These are phyloP conservation scores for Raddia distichophylla DNA, from an alignment of 176 grass and related monocot genomes.

Conservation along the genomic window DNA sequence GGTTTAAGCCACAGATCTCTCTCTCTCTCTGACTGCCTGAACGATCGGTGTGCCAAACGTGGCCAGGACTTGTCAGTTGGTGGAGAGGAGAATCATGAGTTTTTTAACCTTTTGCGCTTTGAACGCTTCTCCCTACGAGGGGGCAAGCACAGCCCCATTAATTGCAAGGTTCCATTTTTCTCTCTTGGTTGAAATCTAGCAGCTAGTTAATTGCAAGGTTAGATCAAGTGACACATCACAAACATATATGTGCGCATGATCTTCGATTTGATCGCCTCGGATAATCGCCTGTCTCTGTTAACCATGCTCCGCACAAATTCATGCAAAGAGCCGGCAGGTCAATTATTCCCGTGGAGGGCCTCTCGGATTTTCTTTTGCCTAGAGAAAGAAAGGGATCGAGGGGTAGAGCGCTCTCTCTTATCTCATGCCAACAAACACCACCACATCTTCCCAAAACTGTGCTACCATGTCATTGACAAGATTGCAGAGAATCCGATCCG, in stretches of 20 bases:
- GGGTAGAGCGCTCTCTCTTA: neutral
- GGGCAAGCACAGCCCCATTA: neutral
- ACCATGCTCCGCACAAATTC: neutral
- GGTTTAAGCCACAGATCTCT: neutral
- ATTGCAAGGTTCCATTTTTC: neutral
- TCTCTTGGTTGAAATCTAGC: neutral
- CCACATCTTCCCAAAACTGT: conserved; percentile 5
- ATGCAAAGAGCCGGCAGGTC: neutral
- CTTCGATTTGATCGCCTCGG: neutral
- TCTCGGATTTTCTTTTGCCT: too few species aligned
- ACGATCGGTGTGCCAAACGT: neutral
- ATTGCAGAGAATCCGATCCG: conserved; percentile 50
- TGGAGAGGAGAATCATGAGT: neutral
- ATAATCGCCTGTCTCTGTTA: neutral
- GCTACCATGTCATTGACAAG: conserved; percentile 42
- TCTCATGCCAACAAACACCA: neutral
- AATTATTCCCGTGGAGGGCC: neutral
- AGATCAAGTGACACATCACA: neutral
- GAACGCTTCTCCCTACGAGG: neutral
- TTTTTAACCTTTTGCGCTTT: neutral
- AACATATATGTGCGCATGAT: neutral
- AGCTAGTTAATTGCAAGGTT: neutral
- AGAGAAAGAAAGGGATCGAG: neutral
- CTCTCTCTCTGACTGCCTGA: too few species aligned
- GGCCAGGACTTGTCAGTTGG: neutral